These are phyloP conservation scores for Penicillium argentinense DNA, from an alignment of 495 filamentous ascomycete species.

Conservation along the genomic window DNA sequence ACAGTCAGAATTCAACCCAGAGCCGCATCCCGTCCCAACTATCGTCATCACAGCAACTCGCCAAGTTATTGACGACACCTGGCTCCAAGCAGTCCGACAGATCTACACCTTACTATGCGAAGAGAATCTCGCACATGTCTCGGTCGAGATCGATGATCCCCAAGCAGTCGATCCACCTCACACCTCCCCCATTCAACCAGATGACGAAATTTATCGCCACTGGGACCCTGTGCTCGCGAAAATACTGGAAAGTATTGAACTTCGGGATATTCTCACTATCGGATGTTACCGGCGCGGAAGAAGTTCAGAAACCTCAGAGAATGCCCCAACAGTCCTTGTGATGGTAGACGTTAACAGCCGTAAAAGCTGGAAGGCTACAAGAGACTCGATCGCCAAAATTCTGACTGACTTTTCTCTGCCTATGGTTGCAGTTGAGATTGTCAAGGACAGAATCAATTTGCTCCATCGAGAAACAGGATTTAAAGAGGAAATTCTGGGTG, in stretches of 20 bases:
- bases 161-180: background rate
- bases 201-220: background rate
- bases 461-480: background rate
- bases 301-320: background rate
- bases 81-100: background rate
- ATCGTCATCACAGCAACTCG: background rate
- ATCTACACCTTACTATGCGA: background rate
- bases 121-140: background rate
- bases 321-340: background rate
- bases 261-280: background rate
- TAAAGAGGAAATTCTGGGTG: background rate
- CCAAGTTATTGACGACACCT: background rate
- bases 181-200: background rate
- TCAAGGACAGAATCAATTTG: background rate
- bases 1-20: background rate
- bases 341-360: background rate
- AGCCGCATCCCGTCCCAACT: background rate
- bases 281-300: background rate
- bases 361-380: background rate
- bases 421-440: slow-evolving; percentile 3
- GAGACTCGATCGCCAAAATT: background rate
- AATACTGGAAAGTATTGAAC: background rate
- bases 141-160: slow-evolving; percentile 1
- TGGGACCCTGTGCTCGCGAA: background rate
- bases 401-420: background rate